These are phyloP conservation scores for Xylaria sp. DNA, from an alignment of 2,329 filamentous ascomycete species.

Conservation along the genomic window DNA sequence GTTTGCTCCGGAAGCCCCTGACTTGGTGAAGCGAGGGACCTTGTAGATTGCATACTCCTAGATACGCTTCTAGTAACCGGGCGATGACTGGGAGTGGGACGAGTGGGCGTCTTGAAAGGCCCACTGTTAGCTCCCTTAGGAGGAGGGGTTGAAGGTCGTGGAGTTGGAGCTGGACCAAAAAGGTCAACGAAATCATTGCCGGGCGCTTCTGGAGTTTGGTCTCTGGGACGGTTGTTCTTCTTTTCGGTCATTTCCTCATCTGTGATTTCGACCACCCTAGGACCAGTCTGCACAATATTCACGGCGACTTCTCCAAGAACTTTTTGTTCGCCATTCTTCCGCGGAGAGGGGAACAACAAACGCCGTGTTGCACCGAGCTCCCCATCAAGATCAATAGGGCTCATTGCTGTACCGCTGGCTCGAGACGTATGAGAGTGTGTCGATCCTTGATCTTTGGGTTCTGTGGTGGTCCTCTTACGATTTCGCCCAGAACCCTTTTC, in stretches of 20 bases:
- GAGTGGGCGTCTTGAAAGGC: constrained; percentile 71
- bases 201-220: constrained; percentile 50
- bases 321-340: constrained; percentile 71
- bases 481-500: constrained; percentile 43
- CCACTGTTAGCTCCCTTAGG: constrained; percentile 60
- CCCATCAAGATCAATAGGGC: constrained; percentile 66
- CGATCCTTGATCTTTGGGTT: constrained; percentile 53
- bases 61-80: constrained; percentile 71
- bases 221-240: constrained; percentile 55
- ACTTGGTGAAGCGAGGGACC: constrained; percentile 58
- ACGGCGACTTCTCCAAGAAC: constrained; percentile 68
- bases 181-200: constrained; percentile 64
- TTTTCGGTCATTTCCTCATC: constrained; percentile 52
- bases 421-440: constrained; percentile 66
- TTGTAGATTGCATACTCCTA: constrained; percentile 63
- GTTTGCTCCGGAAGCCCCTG: constrained; percentile 60
- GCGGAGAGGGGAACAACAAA: constrained; percentile 80
- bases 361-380: constrained; percentile 71
- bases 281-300: constrained; percentile 62
- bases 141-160: constrained; percentile 64
- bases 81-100: constrained; percentile 69
- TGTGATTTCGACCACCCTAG: constrained; percentile 54
- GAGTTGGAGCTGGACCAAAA: constrained; percentile 70
- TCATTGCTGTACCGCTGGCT: constrained; percentile 66
- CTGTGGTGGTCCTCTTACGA: constrained; percentile 30